Evolutionary conservation across 768 basidiomycete genomes (phyloP), one percentile per base, ranked within the genome.

Genomic region (Hygrocybe coccinea): DNA sequence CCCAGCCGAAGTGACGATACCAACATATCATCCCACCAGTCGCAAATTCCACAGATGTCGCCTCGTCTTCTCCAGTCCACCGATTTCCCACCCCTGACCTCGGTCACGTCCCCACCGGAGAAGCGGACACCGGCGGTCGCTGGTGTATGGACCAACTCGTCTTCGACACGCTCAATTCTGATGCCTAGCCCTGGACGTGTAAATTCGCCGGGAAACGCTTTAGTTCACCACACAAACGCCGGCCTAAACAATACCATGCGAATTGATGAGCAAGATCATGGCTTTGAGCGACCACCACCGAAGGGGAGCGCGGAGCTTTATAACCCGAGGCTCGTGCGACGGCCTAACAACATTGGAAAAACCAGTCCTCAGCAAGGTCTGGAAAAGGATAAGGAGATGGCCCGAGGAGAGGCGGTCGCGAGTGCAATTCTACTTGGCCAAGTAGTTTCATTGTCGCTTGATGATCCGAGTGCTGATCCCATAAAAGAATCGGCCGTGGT

Each of bases 101-200:
- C 81, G 9, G 66, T 69, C 39, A 73, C 68, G 5, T 64, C 74
- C 19, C 67, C 69, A 25, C 64, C 69, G 17, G 84, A 85, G 67
- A 82, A 78, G 61, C 80, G 79, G 44, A 64, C 74, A 5, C 83
- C 84, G 2, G 70, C 74, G 1, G 79, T 79, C 5, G 74, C 75
- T 25, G 87, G 89, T 22, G 89, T 85, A 21, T 91, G 89, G 89
- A 82, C 79, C 19, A 85, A 84, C 59, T 67, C 80, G 24, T 72
- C 80, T 22, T 73, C 73, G 22, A 71, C 72, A 19, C 75, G 84
- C 12, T 75, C 84, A 5, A 74, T 82, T 56, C 76, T 87, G 41
- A 69, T 75, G 56, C 72, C 73, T 46, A 67, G 60, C 22, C 65
- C 66, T 53, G 70, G 55, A 51, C 67, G 59, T 57, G 55, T 61